Evolutionary conservation across 2,329 filamentous ascomycete species (phyloP), one percentile per base, ranked within the genome.

Genomic region (Gnomoniopsis sp.): DNA sequence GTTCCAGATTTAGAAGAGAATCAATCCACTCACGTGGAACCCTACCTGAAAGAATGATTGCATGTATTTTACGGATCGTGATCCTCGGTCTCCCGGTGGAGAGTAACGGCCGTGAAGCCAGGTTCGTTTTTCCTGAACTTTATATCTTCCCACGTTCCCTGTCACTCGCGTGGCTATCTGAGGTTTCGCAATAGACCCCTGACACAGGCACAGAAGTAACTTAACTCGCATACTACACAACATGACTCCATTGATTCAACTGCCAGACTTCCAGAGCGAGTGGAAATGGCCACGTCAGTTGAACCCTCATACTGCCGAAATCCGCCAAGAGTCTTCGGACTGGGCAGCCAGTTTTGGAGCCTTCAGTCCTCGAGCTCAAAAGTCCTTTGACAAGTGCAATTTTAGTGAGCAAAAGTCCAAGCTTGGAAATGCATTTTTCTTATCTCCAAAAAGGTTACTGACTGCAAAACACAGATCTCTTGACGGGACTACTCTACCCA

Each of bases 201-300:
- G 12, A 36, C 33, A 19, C 33, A n/a, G 26, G 8, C 26, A 30
- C 26, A 12, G 19, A 51, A 26, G 2, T 15, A 14, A 10, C 21
- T 15, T 17, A n/a, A 41, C 34, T 4, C 11, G 19, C 49, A 23
- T 6, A 7, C 7, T 36, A 30, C 26, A 8, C 19, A 53, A 23
- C 21, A 54, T 54, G 43, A 12, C 43, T 33, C 15, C 30, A 6
- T 10, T 21, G 26, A 55, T 61, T 22, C 14, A 15, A 2, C 38
- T 67, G 10, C 63, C 63, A 0, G 59, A 65, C 38, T 56, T 61
- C 11, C 22, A 63, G 23, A 44, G 47, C 8, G 26, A 19, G 14
- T 66, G 63, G 64, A 58, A 48, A 4, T 67, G 64, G 64, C 60
- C 57, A 1, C 62, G 65, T 2, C 14, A n/a, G 2, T 19, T 65